Evolutionary conservation across 495 filamentous ascomycete species (phyloP), one percentile per base, ranked within the genome.

Genomic region (Talaromyces borbonicus): DNA sequence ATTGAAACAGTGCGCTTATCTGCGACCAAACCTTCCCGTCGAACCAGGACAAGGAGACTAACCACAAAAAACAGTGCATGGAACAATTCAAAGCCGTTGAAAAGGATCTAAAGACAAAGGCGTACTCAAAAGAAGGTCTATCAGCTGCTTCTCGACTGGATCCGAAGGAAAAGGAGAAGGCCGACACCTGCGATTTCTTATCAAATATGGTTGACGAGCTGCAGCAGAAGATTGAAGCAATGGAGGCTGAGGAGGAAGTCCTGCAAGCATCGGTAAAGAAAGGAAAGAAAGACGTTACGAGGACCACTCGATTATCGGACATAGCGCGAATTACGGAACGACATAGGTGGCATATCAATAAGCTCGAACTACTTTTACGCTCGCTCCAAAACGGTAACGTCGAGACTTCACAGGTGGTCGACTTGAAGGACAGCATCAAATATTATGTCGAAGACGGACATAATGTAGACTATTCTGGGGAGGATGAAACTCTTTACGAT

Each of bases 61-160:
- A 35, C 42, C 63, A 49, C 61, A 24, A 35, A n/a, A n/a, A 46
- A 55, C 67, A 96, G 93, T 87, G 94, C 81, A 98, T 98, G 92
- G 92, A 98, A 67, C 86, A 85, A 56, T 98, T 98, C 78, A 98
- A 98, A 73, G 90, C 88, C 19, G 92, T 98, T n/a, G 92, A 98
- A 68, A 98, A 98, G 71, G 92, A 95, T 62, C 97, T 98, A 90
- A 98, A 98, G 71, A 98, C 92, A 38, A 98, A 98, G 66, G 90
- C 92, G 47, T 98, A 94, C 63, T 97, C 93, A 30, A 97, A 98
- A 74, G 93, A 96, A 66, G 92, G 92, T 27, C 67, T 98, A 36
- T 87, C 83, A 33, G 83, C 88, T 37, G 87, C 87, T 2, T 83
- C 88, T 37, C 90, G 95, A 61, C 73, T 97, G 33, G 92, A 98